phyloP scores from a whole-genome alignment of 2,329 filamentous ascomycete species.

The Fusarium sarcochroum region DNA sequence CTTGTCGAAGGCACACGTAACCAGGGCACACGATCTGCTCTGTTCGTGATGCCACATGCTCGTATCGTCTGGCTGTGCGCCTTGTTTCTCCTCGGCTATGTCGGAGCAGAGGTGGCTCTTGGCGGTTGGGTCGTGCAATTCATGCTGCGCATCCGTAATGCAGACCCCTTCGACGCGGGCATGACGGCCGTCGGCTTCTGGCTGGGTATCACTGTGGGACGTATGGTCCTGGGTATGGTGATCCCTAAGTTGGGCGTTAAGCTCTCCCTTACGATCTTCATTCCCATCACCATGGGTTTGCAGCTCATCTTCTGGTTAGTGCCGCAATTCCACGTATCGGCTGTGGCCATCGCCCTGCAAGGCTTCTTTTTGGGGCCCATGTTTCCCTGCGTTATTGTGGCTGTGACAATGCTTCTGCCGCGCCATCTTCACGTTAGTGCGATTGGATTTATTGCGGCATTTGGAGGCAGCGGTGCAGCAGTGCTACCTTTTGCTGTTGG shows the following conservation, averaged over 20 bases:
- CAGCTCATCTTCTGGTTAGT: conserved; percentile 87
- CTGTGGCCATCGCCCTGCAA: conserved; percentile 77
- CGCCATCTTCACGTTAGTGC: conserved; percentile 79
- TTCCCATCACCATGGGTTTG: conserved; percentile 73
- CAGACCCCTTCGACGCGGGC: conserved; percentile 75
- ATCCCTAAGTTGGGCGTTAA: conserved; percentile 77
- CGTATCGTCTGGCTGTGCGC: conserved; percentile 77
- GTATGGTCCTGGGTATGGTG: conserved; percentile 51
- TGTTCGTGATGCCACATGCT: conserved; percentile 59
- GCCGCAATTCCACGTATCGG: conserved; percentile 80
- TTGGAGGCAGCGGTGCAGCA: conserved; percentile 80
- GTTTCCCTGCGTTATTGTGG: conserved; percentile 80
- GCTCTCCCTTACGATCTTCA: conserved; percentile 70
- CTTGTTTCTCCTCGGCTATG: conserved; percentile 80
- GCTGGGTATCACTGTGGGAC: conserved; percentile 81
- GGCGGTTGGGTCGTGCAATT: conserved; percentile 91
- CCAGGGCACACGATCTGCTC: conserved; percentile 40
- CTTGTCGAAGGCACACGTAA: conserved; percentile 43
- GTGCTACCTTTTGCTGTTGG: conserved; percentile 75
- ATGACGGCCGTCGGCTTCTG: conserved; percentile 86
- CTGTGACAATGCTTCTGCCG: conserved; percentile 77
- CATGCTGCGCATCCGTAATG: conserved; percentile 81
- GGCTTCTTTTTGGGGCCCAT: conserved; percentile 86
- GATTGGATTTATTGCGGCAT: conserved; percentile 83
- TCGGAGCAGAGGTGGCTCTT: conserved; percentile 81